These are phyloP conservation scores for Aurinia saxatilis DNA, from an alignment of 345 rosid species.

Conservation along the genomic window DNA sequence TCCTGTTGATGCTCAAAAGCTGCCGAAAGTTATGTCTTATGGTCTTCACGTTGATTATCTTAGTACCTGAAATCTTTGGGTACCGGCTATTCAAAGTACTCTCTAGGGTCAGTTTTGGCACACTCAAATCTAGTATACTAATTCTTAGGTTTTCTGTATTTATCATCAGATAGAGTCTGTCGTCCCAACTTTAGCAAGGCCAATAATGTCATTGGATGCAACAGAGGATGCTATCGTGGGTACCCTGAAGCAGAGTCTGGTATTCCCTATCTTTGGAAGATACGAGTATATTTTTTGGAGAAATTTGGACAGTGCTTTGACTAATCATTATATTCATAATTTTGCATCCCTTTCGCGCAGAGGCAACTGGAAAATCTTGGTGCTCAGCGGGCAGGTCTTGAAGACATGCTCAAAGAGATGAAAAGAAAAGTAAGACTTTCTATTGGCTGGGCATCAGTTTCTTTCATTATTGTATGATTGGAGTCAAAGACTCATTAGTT, in stretches of 20 bases:
- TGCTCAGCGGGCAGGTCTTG: conserved; percentile 97
- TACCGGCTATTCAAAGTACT: conserved; percentile 1
- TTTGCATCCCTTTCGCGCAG: conserved; percentile 34
- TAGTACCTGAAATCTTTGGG: no score
- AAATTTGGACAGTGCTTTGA: background rate
- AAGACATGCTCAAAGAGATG: conserved; percentile 99
- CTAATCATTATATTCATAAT: background rate
- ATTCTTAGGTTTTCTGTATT: conserved; percentile 6
- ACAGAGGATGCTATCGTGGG: conserved; percentile 96
- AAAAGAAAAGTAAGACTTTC: conserved; percentile 66
- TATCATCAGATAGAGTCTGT: conserved; percentile 80
- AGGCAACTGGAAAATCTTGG: conserved; percentile 96
- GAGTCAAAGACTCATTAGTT: conserved; percentile 11
- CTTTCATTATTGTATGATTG: conserved; percentile 3
- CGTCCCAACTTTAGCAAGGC: conserved; percentile 77
- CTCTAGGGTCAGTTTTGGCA: background rate
- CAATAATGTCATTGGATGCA: conserved; percentile 97
- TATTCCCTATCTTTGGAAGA: conserved; percentile 25
- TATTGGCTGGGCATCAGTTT: conserved; percentile 3
- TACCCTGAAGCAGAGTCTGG: conserved; percentile 89
- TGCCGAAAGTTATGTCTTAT: background rate
- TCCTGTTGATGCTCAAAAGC: background rate
- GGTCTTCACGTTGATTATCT: conserved; percentile 3
- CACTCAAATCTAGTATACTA: conserved; percentile 2
- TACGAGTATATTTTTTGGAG: background rate